These are phyloP conservation scores for Adansonia rubrostipa DNA, from an alignment of 441 rosid genomes.

Conservation along the genomic window DNA sequence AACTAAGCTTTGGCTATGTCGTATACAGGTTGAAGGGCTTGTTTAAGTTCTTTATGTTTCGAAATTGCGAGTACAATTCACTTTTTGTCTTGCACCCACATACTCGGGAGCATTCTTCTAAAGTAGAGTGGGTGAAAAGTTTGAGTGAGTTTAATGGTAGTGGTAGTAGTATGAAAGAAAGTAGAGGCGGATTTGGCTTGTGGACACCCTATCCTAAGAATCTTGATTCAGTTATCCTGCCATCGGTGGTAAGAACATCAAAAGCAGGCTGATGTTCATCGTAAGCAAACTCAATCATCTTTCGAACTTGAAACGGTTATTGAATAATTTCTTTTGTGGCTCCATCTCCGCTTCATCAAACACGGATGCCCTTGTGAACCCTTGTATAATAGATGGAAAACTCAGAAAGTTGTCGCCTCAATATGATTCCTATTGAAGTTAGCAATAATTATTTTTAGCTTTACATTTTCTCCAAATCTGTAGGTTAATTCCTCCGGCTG, in stretches of 20 bases:
- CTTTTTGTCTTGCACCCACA: slow-evolving; percentile 83
- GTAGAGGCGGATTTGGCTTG: slow-evolving; percentile 87
- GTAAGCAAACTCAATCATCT: not conserved
- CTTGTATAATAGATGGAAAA: not conserved
- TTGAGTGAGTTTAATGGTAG: slow-evolving; percentile 69
- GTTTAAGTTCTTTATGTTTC: slow-evolving; percentile 87
- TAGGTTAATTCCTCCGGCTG: not conserved
- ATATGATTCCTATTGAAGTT: not conserved
- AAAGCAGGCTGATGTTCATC: slow-evolving; percentile 73
- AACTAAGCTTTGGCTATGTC: slow-evolving; percentile 89
- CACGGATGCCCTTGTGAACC: not conserved
- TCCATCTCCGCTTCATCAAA: not conserved
- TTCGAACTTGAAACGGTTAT: not conserved
- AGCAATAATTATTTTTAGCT: not conserved
- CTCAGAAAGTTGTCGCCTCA: not conserved
- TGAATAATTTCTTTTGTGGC: not conserved
- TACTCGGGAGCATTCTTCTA: slow-evolving; percentile 93
- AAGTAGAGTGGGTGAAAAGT: slow-evolving; percentile 91
- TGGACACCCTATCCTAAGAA: slow-evolving; percentile 96
- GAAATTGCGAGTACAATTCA: slow-evolving; percentile 92
- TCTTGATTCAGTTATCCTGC: slow-evolving; percentile 71
- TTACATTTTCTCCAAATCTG: not conserved
- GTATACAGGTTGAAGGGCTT: slow-evolving; percentile 67
- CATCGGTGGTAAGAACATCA: slow-evolving; percentile 73
- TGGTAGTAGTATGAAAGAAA: slow-evolving; percentile 85